These are phyloP conservation scores for Thermochaetoides thermophila DNA, from an alignment of 495 filamentous ascomycete genomes.

Conservation along the genomic window DNA sequence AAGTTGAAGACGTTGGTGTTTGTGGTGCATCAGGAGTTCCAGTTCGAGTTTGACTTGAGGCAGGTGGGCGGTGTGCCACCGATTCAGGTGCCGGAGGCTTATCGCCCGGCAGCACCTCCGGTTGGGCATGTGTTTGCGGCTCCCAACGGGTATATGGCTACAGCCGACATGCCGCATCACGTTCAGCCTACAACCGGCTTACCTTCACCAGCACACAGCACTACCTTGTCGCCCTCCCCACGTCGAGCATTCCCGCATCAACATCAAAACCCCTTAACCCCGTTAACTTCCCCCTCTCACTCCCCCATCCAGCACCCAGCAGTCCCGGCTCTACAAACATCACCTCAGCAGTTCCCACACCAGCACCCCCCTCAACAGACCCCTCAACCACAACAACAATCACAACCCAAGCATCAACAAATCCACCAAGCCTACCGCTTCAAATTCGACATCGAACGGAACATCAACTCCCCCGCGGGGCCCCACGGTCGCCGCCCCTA, in stretches of 20 bases:
- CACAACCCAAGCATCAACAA: constrained; percentile 7
- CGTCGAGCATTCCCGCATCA: too few relatives aligned
- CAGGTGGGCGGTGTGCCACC: constrained; percentile 16
- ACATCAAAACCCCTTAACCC: too few relatives aligned
- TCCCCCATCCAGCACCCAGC: constrained; percentile 7
- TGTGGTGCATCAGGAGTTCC: constrained; percentile 33
- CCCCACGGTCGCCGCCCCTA: too few relatives aligned
- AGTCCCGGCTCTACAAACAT: constrained; percentile 11
- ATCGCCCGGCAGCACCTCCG: background rate
- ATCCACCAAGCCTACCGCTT: constrained; percentile 36
- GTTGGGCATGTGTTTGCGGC: background rate
- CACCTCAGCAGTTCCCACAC: background rate
- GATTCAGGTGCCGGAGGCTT: constrained; percentile 4
- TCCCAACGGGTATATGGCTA: too few relatives aligned
- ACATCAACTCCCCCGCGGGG: constrained; percentile 31
- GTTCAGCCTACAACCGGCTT: background rate
- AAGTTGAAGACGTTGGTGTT: constrained; percentile 29
- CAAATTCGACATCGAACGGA: constrained; percentile 34
- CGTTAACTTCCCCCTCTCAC: background rate
- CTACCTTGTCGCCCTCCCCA: background rate
- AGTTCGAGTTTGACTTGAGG: constrained; percentile 30
- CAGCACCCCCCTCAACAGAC: too few relatives aligned
- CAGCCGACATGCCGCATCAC: background rate
- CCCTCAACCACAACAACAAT: constrained; percentile 5
- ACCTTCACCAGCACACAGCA: background rate